Evolutionary conservation across 108 stramenopile species (phyloP).

Genomic region (Aurantiochytrium sp.): DNA sequence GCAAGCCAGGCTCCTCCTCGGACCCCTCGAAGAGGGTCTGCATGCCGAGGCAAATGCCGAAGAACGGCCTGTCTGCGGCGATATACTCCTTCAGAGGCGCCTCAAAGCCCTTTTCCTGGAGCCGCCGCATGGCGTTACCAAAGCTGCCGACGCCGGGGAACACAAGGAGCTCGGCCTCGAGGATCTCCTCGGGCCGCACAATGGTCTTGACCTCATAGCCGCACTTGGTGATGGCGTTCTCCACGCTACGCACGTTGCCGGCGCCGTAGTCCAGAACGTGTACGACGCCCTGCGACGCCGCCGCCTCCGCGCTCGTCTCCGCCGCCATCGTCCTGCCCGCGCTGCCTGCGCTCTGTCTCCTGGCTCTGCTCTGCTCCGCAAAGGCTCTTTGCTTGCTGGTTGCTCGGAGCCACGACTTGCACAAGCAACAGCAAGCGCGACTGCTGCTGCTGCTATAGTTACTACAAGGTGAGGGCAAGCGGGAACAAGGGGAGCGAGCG

Average conservation of each 20-base stretch:
- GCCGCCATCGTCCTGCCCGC: too few relatives aligned
- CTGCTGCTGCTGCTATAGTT: too few relatives aligned
- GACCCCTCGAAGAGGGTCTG: conserved; percentile 87
- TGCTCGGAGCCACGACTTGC: too few relatives aligned
- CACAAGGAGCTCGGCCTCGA: conserved; percentile 70
- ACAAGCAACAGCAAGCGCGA: too few relatives aligned
- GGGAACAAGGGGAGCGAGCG: too few relatives aligned
- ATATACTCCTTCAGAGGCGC: conserved; percentile 59
- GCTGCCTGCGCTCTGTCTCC: too few relatives aligned
- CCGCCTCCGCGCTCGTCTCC: not conserved
- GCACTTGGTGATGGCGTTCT: conserved; percentile 75
- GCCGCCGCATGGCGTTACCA: conserved; percentile 57
- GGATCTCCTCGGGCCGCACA: conserved; percentile 68
- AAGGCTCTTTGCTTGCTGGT: too few relatives aligned
- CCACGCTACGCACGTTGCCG: conserved; percentile 73
- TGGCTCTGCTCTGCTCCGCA: too few relatives aligned
- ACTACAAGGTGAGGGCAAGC: too few relatives aligned
- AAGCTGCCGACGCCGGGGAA: conserved; percentile 89
- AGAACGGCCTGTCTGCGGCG: conserved; percentile 68
- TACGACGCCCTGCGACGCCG: not conserved
- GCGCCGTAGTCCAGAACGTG: conserved; percentile 87
- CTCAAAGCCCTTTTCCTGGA: conserved; percentile 62
- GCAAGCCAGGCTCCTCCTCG: conserved; percentile 66
- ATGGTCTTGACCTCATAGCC: conserved; percentile 77
- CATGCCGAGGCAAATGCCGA: conserved; percentile 98